These are phyloP conservation scores for Epichloe sp. DNA, from an alignment of 2,329 filamentous ascomycete genomes.

Conservation along the genomic window DNA sequence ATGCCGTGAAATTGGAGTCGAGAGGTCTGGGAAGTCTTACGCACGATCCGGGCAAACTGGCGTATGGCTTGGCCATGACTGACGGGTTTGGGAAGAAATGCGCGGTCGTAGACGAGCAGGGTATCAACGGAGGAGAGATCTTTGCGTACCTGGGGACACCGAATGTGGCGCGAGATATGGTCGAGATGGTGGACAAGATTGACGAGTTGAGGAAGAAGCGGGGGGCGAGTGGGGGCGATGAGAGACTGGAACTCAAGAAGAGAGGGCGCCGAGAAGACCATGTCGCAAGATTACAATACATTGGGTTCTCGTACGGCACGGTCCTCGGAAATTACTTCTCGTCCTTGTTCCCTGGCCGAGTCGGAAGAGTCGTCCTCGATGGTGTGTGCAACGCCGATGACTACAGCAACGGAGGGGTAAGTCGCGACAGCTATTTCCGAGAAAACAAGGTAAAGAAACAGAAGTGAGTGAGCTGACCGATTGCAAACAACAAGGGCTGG, in stretches of 20 bases:
- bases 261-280: slow-evolving; percentile 2
- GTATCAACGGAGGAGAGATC: slow-evolving; percentile 13
- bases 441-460: not conserved
- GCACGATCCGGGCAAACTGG: slow-evolving; percentile 9
- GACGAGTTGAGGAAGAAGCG: slow-evolving; percentile 18
- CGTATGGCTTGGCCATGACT: slow-evolving; percentile 14
- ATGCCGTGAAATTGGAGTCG: slow-evolving; percentile 17
- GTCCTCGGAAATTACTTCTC: slow-evolving; percentile 23
- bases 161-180: slow-evolving; percentile 29
- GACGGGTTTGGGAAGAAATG: slow-evolving; percentile 19
- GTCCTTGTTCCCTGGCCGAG: slow-evolving; percentile 21
- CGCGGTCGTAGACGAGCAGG: slow-evolving; percentile 5
- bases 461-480: too few species aligned
- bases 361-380: slow-evolving; percentile 30
- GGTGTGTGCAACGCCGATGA: slow-evolving; percentile 25
- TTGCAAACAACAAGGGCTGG: slow-evolving; percentile 17
- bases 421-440: slow-evolving; percentile 6
- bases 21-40: slow-evolving; percentile 18
- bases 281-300: slow-evolving; percentile 26
- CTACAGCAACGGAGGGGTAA: slow-evolving; percentile 18
- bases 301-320: slow-evolving; percentile 35
- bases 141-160: slow-evolving; percentile 22
- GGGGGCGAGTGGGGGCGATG: not conserved
- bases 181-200: slow-evolving; percentile 29
- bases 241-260: slow-evolving; percentile 7